Evolutionary conservation across 2,329 filamentous ascomycete species (phyloP), one percentile per base, ranked within the genome.

Genomic region (Microdochium paspali): DNA sequence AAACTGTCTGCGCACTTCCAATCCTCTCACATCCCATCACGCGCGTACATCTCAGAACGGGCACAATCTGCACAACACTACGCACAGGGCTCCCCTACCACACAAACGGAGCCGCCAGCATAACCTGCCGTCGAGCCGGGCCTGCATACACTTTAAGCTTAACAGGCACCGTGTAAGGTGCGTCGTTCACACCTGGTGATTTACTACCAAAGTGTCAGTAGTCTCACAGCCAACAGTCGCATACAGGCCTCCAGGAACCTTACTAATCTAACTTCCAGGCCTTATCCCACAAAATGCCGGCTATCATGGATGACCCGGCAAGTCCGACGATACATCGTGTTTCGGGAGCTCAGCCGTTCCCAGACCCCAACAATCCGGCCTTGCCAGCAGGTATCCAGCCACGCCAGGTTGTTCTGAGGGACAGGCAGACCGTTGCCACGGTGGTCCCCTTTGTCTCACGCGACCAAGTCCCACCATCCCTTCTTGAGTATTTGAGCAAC

Each of bases 401-500:
- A 42, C 82, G 83, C 52, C 85, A 87, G 65, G 87, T 95, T 52
- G 91, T 83, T 1, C 79, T 95, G 49, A 80, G 89, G 52, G 89
- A 95, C 66, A 80, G 88, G 45, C 83, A 90, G 55, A 94, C 89
- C 1, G 80, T 85, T 44, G 90, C 89, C 9, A 94, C 88, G 1
- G 74, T 95, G 42, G 77, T 95, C 45, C 90, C 90, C 10, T 90
- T 95, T 64, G 82, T 81, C 18, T 85, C 85, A n/a, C 78, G 79
- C 18, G 72, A 80, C 48, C 80, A 90, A 60, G 83, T 94, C n/a
- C 90, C 90, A 2, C 70, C 73, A 32, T 83, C 84, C 6, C 72
- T 95, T 49, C 72, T 91, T 30, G 75, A 76, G 32, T 93, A 94
- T 60, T 79, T 95, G 44, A 86, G 80, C 56, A 85, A 89, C 59